Conservation (phyloP, 371 early-diverging fungal genomes). For the Rhizopus stolonifer region DNA sequence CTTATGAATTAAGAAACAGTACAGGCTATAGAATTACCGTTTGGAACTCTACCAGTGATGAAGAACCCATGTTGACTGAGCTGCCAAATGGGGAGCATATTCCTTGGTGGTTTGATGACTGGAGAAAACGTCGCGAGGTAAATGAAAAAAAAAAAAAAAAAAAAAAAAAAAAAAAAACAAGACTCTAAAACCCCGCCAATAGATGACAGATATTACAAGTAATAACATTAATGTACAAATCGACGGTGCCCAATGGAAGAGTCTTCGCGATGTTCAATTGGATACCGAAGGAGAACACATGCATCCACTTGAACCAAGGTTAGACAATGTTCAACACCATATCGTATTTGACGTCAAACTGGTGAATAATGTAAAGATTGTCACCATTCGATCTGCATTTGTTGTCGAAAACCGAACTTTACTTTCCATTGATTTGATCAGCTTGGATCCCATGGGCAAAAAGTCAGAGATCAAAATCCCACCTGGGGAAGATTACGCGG, state of each 20-base stretch:
- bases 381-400: constrained; percentile 87
- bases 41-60: constrained; percentile 72
- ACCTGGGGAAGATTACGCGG: constrained; percentile 80
- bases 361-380: constrained; percentile 84
- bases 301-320: constrained; percentile 76
- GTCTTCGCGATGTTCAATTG: constrained; percentile 81
- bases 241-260: constrained; percentile 84
- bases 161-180: background rate
- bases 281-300: constrained; percentile 84
- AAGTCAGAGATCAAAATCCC: constrained; percentile 50
- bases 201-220: constrained; percentile 36
- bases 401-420: constrained; percentile 81
- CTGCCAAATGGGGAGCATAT: constrained; percentile 73
- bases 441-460: constrained; percentile 68
- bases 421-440: constrained; percentile 76
- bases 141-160: constrained; percentile 2
- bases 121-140: constrained; percentile 89
- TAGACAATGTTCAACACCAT: constrained; percentile 78
- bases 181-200: constrained; percentile 1
- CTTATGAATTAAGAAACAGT: constrained; percentile 84
- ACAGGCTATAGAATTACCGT: constrained; percentile 89
- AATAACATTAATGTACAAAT: constrained; percentile 85
- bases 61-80: constrained; percentile 66
- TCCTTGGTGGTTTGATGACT: constrained; percentile 96
- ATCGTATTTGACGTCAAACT: constrained; percentile 87